Evolutionary conservation across 2,329 filamentous ascomycete genomes (phyloP).

Genomic region (Cercospora janseana): DNA sequence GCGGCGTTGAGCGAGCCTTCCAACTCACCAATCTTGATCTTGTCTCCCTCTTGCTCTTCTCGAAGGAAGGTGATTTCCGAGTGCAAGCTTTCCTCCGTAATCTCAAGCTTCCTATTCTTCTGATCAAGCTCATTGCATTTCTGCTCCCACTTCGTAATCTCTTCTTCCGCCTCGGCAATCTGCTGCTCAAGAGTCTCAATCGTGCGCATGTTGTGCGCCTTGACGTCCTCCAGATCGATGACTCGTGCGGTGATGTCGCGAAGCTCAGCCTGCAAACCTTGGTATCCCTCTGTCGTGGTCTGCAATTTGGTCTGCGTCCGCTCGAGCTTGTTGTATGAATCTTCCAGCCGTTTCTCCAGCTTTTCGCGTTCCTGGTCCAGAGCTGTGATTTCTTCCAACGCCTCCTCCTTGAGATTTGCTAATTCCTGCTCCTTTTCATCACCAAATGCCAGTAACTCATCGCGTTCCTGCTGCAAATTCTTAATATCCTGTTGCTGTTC

Average conservation of each 20-base stretch:
- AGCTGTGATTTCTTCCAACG: constrained; percentile 58
- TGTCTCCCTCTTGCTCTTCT: constrained; percentile 95
- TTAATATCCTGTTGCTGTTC: constrained; percentile 76
- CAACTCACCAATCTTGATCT: constrained; percentile 94
- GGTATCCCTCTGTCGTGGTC: constrained; percentile 80
- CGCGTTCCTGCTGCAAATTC: constrained; percentile 75
- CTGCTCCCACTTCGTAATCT: constrained; percentile 81
- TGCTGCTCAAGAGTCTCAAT: constrained; percentile 83
- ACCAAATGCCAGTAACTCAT: constrained; percentile 76
- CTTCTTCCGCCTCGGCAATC: constrained; percentile 76
- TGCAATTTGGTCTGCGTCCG: constrained; percentile 69
- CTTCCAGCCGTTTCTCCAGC: constrained; percentile 33
- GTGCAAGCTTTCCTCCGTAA: constrained; percentile 90
- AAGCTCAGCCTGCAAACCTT: constrained; percentile 90
- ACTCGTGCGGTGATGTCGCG: constrained; percentile 84
- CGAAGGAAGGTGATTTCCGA: constrained; percentile 91
- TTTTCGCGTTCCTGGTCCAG: constrained; percentile 46
- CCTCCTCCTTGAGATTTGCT: constrained; percentile 55
- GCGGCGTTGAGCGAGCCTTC: constrained; percentile 77
- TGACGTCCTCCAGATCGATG: constrained; percentile 84
- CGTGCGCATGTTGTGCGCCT: constrained; percentile 71
- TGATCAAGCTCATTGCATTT: constrained; percentile 80
- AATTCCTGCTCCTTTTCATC: constrained; percentile 59
- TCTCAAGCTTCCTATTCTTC: constrained; percentile 81
- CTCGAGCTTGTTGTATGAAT: constrained; percentile 50